phyloP scores from a whole-genome alignment of 345 rosid genomes.

The Boechera retrofracta region DNA sequence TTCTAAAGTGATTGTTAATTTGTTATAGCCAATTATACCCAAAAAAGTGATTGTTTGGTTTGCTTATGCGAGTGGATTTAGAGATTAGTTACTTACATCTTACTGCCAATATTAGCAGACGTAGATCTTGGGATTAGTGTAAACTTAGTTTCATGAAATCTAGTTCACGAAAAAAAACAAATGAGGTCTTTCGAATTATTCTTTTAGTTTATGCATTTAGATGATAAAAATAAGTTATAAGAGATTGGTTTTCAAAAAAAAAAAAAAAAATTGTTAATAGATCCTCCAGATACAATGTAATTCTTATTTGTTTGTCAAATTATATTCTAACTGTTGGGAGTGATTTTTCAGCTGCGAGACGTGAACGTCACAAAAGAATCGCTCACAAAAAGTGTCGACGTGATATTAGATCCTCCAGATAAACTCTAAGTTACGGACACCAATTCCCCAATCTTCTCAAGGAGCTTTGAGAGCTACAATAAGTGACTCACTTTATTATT shows the following conservation, averaged over 20 bases:
- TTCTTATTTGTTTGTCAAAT: background rate
- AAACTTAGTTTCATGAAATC: background rate
- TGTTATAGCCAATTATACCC: background rate
- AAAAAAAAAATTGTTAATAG: background rate
- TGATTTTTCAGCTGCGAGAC: background rate
- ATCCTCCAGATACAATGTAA: background rate
- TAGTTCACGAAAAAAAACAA: too few species aligned
- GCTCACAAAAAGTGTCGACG: too few species aligned
- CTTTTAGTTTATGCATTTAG: background rate
- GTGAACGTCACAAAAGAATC: too few species aligned
- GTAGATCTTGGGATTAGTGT: constrained; percentile 2
- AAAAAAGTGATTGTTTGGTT: background rate
- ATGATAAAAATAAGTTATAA: background rate
- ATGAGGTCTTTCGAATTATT: background rate
- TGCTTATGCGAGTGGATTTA: background rate
- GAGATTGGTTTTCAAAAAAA: background rate
- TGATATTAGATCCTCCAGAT: too few species aligned
- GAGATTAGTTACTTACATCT: constrained; percentile 4
- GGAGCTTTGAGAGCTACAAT: too few species aligned
- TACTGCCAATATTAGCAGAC: background rate
- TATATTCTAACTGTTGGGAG: background rate
- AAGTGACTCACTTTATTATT: background rate
- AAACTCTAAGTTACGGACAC: too few species aligned
- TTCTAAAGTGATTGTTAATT: background rate
- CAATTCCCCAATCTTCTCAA: too few species aligned